Evolutionary conservation across 371 early-diverging fungal genomes (phyloP).

Genomic region (Basidiobolus meristosporus): DNA sequence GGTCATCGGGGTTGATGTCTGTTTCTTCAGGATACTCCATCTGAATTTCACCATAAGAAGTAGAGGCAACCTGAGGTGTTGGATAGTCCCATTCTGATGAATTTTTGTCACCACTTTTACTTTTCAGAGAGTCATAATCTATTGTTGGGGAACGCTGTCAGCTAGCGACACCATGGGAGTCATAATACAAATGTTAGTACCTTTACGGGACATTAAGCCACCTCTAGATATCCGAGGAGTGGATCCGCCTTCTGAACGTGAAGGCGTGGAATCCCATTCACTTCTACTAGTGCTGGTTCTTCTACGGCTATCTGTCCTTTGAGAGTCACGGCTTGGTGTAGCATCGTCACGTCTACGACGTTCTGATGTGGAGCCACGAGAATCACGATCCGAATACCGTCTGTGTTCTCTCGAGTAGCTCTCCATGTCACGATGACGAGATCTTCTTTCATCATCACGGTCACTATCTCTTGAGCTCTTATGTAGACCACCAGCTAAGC

Average conservation of each 20-base stretch:
- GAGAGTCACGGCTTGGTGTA: too few species aligned
- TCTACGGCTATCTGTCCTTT: neutral
- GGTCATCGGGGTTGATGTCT: constrained; percentile 15
- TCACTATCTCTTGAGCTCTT: neutral
- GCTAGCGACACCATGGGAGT: neutral
- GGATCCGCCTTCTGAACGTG: constrained; percentile 14
- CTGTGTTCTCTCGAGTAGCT: neutral
- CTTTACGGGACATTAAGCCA: constrained; percentile 24
- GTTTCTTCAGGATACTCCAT: constrained; percentile 14
- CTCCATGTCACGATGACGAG: neutral
- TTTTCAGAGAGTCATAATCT: constrained; percentile 6
- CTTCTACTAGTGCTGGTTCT: constrained; percentile 12
- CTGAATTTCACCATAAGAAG: constrained; percentile 29
- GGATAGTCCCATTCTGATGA: constrained; percentile 25
- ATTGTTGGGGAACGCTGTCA: too few species aligned
- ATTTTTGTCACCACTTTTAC: constrained; percentile 16
- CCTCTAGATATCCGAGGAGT: constrained; percentile 20
- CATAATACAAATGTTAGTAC: constrained; percentile 7
- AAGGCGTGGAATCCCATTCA: constrained; percentile 39
- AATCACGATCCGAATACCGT: too few species aligned
- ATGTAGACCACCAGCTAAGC: neutral
- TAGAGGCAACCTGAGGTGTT: constrained; percentile 33
- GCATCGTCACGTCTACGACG: too few species aligned
- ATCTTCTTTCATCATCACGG: neutral
- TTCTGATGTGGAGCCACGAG: too few species aligned